Evolutionary conservation across 2,329 filamentous ascomycete genomes (phyloP), one percentile per base, ranked within the genome.

Genomic region (Aspergillus carbonarius): DNA sequence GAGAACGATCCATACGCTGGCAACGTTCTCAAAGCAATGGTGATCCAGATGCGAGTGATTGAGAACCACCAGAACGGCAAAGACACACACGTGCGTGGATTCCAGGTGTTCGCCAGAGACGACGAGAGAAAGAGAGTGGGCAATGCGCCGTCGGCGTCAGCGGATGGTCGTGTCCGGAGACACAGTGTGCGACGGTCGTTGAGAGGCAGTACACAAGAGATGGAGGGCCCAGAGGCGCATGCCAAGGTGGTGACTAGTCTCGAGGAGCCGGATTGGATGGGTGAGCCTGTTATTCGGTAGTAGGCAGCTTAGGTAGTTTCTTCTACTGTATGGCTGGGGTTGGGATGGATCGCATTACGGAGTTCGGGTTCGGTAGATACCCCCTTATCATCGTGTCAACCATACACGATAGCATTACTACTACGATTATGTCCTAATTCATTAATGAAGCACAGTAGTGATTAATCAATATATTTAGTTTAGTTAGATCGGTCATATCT

Each of bases 11-110:
- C 69, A 48, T 82, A 81, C 49, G 87, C 86, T 69, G 89, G 84
- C 40, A 89, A 88, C 67, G 90, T 93, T 1, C 84, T 98, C 17
- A 87, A 93, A 60, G 92, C 91, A 15, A 96, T 93, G 78, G 86
- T 98, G 30, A 83, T 99, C 27, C 93, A 98, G 74, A 88, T 98
- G 70, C 88, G 90, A 65, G 88, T 99, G 50, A 84, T 93, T 53
- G 95, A 98, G 78, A 99, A 99, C 71, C 95, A 99, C 74, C 95
- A 99, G 77, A 99, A 99, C 74, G 95, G 95, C 63, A 99, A 99
- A 74, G 95, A 99, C 73, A 99, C 95, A n/a, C 95, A 99, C 80
- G 84, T 99, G 23, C 85, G 95, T 15, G 93, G 92, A 1, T 84
- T 99, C 74, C 96, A 96, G 78, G 89, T 98, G 9, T 99, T 88